A percentile compares a stretch with the other conserved stretches of the same genome.
Evolutionary conservation across 768 basidiomycete species (phyloP).

Genomic region (Lyophyllum shimeji): DNA sequence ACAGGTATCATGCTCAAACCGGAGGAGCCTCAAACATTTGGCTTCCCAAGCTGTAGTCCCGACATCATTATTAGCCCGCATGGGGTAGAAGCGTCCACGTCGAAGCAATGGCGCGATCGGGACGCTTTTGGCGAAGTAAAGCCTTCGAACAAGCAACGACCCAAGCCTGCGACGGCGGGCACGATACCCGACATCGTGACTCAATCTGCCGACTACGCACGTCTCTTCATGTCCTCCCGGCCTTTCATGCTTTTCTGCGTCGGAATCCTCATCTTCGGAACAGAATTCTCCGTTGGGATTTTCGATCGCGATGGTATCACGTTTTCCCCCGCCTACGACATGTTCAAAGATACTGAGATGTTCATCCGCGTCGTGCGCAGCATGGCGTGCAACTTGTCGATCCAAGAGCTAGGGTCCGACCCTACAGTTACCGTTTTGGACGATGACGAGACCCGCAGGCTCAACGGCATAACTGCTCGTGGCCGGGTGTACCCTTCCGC

Average conservation of each 20-base stretch:
- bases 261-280: constrained; percentile 27
- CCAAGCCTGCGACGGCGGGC: constrained; percentile 5
- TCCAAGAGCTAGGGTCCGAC: constrained; percentile 17
- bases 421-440: constrained; percentile 13
- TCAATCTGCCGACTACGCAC: constrained; percentile 25
- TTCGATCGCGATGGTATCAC: constrained; percentile 29
- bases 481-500: neutral
- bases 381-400: constrained; percentile 16
- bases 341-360: constrained; percentile 17
- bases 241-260: constrained; percentile 30
- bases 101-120: constrained; percentile 10
- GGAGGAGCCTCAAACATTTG: constrained; percentile 7
- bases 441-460: neutral
- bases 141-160: constrained; percentile 14
- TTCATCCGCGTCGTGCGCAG: constrained; percentile 26
- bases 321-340: constrained; percentile 23
- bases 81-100: neutral
- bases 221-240: constrained; percentile 24
- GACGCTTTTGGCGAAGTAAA: constrained; percentile 15
- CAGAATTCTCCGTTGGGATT: constrained; percentile 27
- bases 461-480: neutral
- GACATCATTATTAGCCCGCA: constrained; percentile 7
- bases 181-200: constrained; percentile 12
- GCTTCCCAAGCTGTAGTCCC: constrained; percentile 15
- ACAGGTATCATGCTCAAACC: neutral